A percentile compares a stretch with the other conserved stretches of the same genome.
Conservation (phyloP, 2,329 filamentous ascomycete genomes). For the Thielaviopsis euricoi region DNA sequence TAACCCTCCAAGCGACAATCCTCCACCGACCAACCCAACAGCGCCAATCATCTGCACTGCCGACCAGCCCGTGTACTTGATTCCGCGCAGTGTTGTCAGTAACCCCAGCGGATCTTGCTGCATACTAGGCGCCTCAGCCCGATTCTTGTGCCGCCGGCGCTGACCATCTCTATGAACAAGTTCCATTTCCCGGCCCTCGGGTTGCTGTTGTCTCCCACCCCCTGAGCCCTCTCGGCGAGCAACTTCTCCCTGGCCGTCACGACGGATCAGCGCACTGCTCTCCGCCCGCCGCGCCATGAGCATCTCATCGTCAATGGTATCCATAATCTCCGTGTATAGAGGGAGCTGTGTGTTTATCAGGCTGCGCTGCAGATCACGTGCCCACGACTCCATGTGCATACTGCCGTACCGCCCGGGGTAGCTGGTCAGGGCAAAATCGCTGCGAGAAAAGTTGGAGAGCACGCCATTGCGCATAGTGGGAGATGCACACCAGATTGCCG, state of each 20-base stretch:
- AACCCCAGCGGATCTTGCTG: constrained; percentile 11
- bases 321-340: constrained; percentile 42
- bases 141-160: background rate
- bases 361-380: constrained; percentile 61
- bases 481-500: background rate
- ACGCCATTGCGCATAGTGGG: background rate
- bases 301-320: constrained; percentile 55
- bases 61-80: constrained; percentile 9
- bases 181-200: background rate
- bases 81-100: constrained; percentile 2
- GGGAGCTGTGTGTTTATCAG: constrained; percentile 56
- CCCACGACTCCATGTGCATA: constrained; percentile 67
- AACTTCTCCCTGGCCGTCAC: constrained; percentile 14
- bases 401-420: constrained; percentile 20
- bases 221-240: background rate
- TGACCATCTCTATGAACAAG: background rate
- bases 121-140: background rate
- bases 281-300: constrained; percentile 45
- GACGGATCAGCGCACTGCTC: constrained; percentile 44
- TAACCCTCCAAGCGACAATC: constrained; percentile 4
- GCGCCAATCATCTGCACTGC: constrained; percentile 10
- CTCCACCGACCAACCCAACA: constrained; percentile 6
- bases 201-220: background rate
- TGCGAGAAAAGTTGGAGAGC: constrained; percentile 14
- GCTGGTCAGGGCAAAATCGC: background rate